Evolutionary conservation across 1,284 basidiomycete genomes (phyloP).

Genomic region (Rhizoctonia solani): DNA sequence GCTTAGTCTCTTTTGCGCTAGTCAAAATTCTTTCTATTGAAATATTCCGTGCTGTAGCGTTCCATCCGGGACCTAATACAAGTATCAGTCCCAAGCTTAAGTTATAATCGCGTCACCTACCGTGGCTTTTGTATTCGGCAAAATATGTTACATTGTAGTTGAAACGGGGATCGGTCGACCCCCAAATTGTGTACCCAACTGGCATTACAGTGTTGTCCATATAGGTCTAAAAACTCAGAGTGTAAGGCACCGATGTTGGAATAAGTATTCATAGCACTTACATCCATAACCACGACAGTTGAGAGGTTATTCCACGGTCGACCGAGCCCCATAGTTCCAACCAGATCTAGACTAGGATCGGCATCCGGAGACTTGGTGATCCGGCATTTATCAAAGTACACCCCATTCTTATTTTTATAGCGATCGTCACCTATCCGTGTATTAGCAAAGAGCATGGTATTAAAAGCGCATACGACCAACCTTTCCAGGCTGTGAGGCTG

Average conservation of each 20-base stretch:
- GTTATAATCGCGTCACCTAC: conserved; percentile 43
- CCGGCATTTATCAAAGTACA: conserved; percentile 60
- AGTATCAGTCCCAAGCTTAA: background rate
- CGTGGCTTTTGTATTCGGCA: conserved; percentile 61
- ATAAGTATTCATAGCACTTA: background rate
- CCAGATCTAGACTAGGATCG: conserved; percentile 54
- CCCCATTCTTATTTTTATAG: conserved; percentile 55
- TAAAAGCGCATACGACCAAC: conserved; percentile 10
- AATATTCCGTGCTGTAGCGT: conserved; percentile 51
- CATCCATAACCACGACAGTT: conserved; percentile 46
- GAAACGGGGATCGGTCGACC: conserved; percentile 49
- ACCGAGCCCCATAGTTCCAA: conserved; percentile 57
- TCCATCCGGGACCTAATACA: conserved; percentile 59
- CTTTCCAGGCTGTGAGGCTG: conserved; percentile 55
- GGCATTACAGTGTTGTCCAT: conserved; percentile 64
- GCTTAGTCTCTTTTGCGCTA: conserved; percentile 44
- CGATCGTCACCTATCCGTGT: conserved; percentile 8
- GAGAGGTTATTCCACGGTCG: conserved; percentile 68
- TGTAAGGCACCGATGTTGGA: too few relatives aligned
- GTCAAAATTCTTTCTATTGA: conserved; percentile 56
- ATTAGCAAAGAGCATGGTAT: background rate
- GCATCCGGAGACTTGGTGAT: conserved; percentile 72
- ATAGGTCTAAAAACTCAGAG: conserved; percentile 47
- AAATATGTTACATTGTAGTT: conserved; percentile 62
- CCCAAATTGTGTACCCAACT: conserved; percentile 58